phyloP scores from a whole-genome alignment of 495 filamentous ascomycete genomes.

The Penicillium silybi region DNA sequence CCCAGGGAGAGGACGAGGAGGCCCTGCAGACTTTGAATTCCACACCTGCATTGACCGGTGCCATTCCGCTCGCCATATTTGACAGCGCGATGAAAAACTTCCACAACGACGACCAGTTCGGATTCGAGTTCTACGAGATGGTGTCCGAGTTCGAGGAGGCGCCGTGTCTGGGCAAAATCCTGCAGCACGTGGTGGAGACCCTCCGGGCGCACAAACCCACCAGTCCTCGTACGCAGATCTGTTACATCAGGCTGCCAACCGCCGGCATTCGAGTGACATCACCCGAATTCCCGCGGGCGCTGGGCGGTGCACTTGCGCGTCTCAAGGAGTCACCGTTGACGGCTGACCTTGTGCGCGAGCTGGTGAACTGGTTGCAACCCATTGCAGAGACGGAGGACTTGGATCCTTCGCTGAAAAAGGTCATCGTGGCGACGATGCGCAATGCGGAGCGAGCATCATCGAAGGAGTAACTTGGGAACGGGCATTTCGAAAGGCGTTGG shows the following conservation, averaged over 20 bases:
- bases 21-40: slow-evolving; percentile 62
- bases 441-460: slow-evolving; percentile 33
- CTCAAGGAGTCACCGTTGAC: slow-evolving; percentile 45
- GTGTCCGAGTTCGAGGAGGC: slow-evolving; percentile 63
- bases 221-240: slow-evolving; percentile 58
- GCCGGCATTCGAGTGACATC: slow-evolving; percentile 60
- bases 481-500: slow-evolving; percentile 13
- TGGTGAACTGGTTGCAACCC: slow-evolving; percentile 55
- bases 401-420: slow-evolving; percentile 63
- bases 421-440: slow-evolving; percentile 54
- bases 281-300: slow-evolving; percentile 65
- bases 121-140: slow-evolving; percentile 74
- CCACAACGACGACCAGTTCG: slow-evolving; percentile 55
- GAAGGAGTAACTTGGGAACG: slow-evolving; percentile 13
- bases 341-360: slow-evolving; percentile 47
- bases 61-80: slow-evolving; percentile 89
- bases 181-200: slow-evolving; percentile 67
- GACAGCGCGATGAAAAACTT: slow-evolving; percentile 80
- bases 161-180: slow-evolving; percentile 62
- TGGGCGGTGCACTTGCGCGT: slow-evolving; percentile 59
- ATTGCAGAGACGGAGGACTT: slow-evolving; percentile 54
- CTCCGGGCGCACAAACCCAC: slow-evolving; percentile 56
- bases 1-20: slow-evolving; percentile 45
- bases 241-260: slow-evolving; percentile 66
- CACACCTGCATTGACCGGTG: slow-evolving; percentile 80